Percentiles rank a stretch among this genome's conserved stretches.
Conservation (phyloP, 1,284 basidiomycete species). For the Leccinum pachyderme region DNA sequence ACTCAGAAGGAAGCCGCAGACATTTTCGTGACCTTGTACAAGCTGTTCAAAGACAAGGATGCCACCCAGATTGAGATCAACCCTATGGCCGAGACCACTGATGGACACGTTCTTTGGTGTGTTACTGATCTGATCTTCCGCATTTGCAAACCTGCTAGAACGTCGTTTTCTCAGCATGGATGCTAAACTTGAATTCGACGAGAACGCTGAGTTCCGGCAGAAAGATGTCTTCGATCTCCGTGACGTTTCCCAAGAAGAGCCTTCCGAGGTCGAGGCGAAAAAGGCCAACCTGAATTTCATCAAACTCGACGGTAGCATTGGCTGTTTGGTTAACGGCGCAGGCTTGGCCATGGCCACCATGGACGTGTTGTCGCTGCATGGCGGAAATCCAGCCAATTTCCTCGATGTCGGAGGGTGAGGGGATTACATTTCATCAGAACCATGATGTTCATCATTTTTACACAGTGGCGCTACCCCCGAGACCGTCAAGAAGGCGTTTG, state of each 20-base stretch:
- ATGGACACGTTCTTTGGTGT: slow-evolving; percentile 93
- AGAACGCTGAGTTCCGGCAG: slow-evolving; percentile 99
- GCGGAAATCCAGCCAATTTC: slow-evolving; percentile 97
- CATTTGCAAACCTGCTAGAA: slow-evolving; percentile 3
- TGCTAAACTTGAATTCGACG: slow-evolving; percentile 99
- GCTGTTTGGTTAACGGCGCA: slow-evolving; percentile 98
- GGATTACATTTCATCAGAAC: not conserved
- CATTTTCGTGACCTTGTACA: slow-evolving; percentile 94
- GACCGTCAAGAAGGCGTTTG: slow-evolving; percentile 99
- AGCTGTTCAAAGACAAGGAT: slow-evolving; percentile 98
- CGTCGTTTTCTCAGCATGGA: slow-evolving; percentile 76
- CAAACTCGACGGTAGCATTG: slow-evolving; percentile 98
- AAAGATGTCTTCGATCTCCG: slow-evolving; percentile 87
- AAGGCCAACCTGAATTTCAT: slow-evolving; percentile 98
- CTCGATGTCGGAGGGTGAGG: slow-evolving; percentile 91
- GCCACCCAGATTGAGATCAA: slow-evolving; percentile 99
- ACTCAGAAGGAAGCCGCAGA: slow-evolving; percentile 85
- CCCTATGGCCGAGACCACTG: slow-evolving; percentile 92
- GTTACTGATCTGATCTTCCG: slow-evolving; percentile 23
- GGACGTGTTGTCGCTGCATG: slow-evolving; percentile 96
- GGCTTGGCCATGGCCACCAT: slow-evolving; percentile 99
- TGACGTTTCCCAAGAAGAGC: slow-evolving; percentile 94
- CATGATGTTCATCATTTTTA: slow-evolving; percentile 9
- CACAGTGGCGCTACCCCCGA: slow-evolving; percentile 92
- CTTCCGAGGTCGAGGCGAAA: slow-evolving; percentile 95